Conservation (phyloP, 78 protist genomes). For the Dictyostelium purpureum region DNA sequence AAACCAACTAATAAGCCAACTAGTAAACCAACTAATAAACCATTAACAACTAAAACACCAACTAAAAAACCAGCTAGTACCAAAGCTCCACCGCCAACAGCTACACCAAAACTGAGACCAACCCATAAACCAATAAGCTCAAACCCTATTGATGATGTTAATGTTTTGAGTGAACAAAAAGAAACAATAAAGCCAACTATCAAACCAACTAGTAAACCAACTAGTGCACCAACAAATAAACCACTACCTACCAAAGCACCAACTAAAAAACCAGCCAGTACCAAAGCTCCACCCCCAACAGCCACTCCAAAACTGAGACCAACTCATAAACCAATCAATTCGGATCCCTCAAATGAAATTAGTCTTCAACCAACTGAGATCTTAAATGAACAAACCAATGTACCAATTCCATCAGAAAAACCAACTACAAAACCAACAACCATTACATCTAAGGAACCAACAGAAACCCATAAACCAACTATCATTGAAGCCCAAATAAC, state of each 20-base stretch:
- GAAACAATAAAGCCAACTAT: background rate
- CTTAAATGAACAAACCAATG: background rate
- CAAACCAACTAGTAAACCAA: background rate
- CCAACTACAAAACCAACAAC: background rate
- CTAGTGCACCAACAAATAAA: background rate
- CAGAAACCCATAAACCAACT: background rate
- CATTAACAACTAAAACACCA: background rate
- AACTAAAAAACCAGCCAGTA: background rate
- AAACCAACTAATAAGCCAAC: too few relatives aligned
- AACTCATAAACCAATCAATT: background rate
- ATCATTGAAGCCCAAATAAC: too few relatives aligned
- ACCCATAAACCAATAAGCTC: background rate
- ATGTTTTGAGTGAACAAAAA: background rate
- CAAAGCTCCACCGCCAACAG: background rate
- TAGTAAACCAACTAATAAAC: background rate
- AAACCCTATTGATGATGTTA: background rate
- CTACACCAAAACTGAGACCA: background rate
- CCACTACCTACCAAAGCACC: background rate
- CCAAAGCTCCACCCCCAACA: background rate
- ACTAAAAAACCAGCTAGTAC: background rate
- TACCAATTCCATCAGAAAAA: background rate
- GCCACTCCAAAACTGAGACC: background rate
- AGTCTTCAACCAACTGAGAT: too few relatives aligned
- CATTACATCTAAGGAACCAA: too few relatives aligned
- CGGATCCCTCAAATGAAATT: background rate